phyloP scores from a whole-genome alignment of 257 asterid species.

The Lithospermum erythrorhizon region DNA sequence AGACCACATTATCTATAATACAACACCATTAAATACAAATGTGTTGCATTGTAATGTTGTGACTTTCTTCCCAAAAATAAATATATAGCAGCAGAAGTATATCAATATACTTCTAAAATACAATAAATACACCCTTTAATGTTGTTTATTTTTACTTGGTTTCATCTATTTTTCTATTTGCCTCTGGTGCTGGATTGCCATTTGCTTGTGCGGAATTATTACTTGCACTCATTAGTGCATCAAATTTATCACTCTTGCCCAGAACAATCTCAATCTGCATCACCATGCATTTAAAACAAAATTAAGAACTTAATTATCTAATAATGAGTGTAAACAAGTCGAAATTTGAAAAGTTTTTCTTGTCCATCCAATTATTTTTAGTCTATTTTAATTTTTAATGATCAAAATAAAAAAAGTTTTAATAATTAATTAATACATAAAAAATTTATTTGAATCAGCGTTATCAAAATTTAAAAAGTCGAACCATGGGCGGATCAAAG shows the following conservation, averaged over 20 bases:
- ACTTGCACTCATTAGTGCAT: conserved; percentile 29
- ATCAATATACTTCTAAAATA: not conserved
- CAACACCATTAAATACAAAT: not conserved
- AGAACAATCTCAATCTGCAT: conserved; percentile 56
- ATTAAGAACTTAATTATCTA: not conserved
- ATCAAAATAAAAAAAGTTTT: too few relatives aligned
- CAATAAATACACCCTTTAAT: not conserved
- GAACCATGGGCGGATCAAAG: too few relatives aligned
- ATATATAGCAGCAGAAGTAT: not conserved
- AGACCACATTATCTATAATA: not conserved
- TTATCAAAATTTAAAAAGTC: too few relatives aligned
- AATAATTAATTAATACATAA: too few relatives aligned
- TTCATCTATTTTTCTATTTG: not conserved
- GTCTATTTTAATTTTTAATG: too few relatives aligned
- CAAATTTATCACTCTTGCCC: conserved; percentile 60
- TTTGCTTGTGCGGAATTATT: not conserved
- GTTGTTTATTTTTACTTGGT: not conserved
- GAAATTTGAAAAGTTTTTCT: too few relatives aligned
- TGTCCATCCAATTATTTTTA: too few relatives aligned
- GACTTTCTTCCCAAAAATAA: not conserved
- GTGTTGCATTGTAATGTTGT: not conserved
- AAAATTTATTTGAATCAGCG: too few relatives aligned
- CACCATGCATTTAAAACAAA: not conserved
- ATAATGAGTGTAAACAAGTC: too few relatives aligned
- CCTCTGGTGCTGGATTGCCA: not conserved